phyloP scores from a whole-genome alignment of 2,329 filamentous ascomycete genomes.

The Hypoxylon sp. region DNA sequence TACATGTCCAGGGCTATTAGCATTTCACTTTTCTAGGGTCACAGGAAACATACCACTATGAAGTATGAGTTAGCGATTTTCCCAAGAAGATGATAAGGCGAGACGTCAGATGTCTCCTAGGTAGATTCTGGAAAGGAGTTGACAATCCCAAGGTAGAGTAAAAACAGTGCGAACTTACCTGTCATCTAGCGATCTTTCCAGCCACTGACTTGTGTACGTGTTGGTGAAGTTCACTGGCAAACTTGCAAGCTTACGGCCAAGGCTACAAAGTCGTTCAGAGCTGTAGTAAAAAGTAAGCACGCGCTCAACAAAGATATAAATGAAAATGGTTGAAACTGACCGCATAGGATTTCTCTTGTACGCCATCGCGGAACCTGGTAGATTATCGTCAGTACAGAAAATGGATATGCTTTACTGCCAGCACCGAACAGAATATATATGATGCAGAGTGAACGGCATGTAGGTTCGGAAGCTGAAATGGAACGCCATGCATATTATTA shows the following conservation, averaged over 20 bases:
- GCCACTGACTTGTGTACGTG: conserved; percentile 77
- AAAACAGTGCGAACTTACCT: conserved; percentile 42
- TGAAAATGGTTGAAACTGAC: not conserved
- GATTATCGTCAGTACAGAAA: conserved; percentile 9
- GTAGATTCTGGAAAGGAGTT: conserved; percentile 1
- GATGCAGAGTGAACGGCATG: too few species aligned
- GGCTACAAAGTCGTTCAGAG: conserved; percentile 45
- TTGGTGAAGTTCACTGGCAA: conserved; percentile 59
- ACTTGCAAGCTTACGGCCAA: conserved; percentile 46
- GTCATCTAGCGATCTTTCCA: conserved; percentile 82
- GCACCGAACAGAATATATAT: too few species aligned
- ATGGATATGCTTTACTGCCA: too few species aligned
- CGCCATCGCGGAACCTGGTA: conserved; percentile 27
- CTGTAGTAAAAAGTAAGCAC: conserved; percentile 34
- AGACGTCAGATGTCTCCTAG: not conserved
- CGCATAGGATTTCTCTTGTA: conserved; percentile 42
- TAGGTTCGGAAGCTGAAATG: not conserved
- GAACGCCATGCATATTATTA: not conserved
- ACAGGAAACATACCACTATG: not conserved
- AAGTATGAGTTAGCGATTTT: not conserved
- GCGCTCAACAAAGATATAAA: not conserved
- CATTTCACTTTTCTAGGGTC: not conserved
- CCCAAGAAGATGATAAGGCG: not conserved
- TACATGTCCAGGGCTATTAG: not conserved
- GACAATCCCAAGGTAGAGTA: not conserved